Base-by-base conservation (phyloP, 352 stramenopile species). In the Aphanomyces cochlioides region DNA sequence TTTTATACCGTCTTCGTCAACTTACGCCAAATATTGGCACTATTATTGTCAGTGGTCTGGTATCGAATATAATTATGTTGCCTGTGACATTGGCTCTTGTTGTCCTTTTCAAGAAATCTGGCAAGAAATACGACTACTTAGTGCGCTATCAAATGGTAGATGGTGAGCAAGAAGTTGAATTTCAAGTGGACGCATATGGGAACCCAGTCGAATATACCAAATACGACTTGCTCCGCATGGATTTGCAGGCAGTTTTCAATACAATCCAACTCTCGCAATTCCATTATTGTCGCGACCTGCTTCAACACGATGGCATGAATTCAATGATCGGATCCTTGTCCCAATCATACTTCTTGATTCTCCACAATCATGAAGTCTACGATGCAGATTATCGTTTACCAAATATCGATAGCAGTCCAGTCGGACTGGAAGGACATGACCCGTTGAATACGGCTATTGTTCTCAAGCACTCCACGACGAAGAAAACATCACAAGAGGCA, bases 81-180 rank as follows among this genome's bases (percentile, higher is more conserved):
- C 84, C 84, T 0, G 75, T 92, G 0, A 79, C 77, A 12, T 78
- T 89, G 47, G 77, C 83, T 34, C 86, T 92, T 56, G 73, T 89
- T 47, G 75, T 85, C 19, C 84, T 92, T 75, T 92, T 89, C 70
- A 90, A 90, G 61, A 89, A 88, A 56, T 81, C 84, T 5, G 84
- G 78, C 3, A 75, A 78, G 6, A 76, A 78, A 57, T 77, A 90
- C 34, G 81, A 79, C 38, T 90, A 87, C 56, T 38, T 90, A 6
- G 78, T 92, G 21, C 82, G 83, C 3, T 89, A 87, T 56, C 78
- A 84, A 39, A 69, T 90, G 0, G 84, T 90, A 56, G 82, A 89
- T 50, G 76, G 83, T 13, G 76, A 77, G 8, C 87, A 88, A 21
- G 66, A 89, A 0, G 80, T 81, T 19, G 79, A 89, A 43, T 81